Evolutionary conservation across 2,329 filamentous ascomycete species (phyloP).

Genomic region (Fusarium sp.): DNA sequence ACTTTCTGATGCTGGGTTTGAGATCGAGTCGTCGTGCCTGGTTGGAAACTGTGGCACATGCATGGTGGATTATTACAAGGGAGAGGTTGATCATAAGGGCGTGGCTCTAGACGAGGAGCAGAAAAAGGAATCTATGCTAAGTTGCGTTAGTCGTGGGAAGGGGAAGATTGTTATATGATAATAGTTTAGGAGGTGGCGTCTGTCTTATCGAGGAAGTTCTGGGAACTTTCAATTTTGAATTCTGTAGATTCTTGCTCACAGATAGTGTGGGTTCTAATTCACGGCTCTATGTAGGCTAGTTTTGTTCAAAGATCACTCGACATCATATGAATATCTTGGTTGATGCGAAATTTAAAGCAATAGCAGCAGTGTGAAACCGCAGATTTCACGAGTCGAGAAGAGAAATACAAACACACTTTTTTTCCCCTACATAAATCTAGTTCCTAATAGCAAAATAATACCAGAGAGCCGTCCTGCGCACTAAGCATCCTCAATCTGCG

Average conservation of each 20-base stretch:
- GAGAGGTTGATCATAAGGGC: slow-evolving; percentile 22
- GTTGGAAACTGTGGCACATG: slow-evolving; percentile 29
- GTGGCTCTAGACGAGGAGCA: slow-evolving; percentile 23
- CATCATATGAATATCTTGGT: too few relatives aligned
- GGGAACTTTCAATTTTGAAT: not conserved
- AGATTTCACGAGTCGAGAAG: not conserved
- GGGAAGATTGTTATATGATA: slow-evolving; percentile 6
- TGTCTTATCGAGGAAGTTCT: not conserved
- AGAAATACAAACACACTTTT: not conserved
- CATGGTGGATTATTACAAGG: slow-evolving; percentile 19
- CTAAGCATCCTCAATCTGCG: not conserved
- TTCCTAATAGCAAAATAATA: not conserved
- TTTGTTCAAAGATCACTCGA: not conserved
- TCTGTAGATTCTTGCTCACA: not conserved
- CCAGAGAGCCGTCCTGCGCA: not conserved
- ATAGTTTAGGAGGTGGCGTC: fast-evolving
- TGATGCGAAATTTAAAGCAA: too few relatives aligned
- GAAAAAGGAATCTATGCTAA: slow-evolving; percentile 16
- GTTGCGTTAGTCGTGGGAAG: slow-evolving; percentile 24
- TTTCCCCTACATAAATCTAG: not conserved
- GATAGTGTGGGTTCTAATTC: not conserved
- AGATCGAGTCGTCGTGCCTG: slow-evolving; percentile 22
- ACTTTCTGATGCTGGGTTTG: slow-evolving; percentile 15
- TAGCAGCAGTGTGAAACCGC: not conserved
- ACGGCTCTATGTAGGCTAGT: fast-evolving